These are phyloP conservation scores for Neonectria ditissima DNA, from an alignment of 2,329 filamentous ascomycete genomes.

Conservation along the genomic window DNA sequence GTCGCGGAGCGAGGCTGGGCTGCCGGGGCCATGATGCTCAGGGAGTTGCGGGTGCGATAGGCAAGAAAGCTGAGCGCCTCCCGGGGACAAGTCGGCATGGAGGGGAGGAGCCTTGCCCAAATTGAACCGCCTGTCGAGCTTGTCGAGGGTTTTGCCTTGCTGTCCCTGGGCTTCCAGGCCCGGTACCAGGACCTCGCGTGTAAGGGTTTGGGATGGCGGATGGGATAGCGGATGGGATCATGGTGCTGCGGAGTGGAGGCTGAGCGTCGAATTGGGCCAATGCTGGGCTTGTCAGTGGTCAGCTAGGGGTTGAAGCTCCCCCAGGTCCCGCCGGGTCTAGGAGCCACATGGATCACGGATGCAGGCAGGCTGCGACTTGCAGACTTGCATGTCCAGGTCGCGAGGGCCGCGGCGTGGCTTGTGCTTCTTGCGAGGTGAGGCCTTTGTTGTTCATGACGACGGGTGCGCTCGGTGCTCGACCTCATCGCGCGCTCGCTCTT, in stretches of 20 bases:
- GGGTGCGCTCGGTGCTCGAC: conserved; percentile 9
- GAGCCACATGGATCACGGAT: conserved; percentile 21
- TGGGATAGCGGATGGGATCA: conserved; percentile 12
- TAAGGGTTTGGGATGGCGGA: conserved; percentile 9
- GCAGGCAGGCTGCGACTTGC: conserved; percentile 13
- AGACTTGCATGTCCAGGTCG: conserved; percentile 27
- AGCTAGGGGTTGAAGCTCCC: conserved; percentile 31
- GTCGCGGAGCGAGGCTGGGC: conserved; percentile 36
- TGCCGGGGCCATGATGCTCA: conserved; percentile 10
- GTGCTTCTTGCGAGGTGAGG: conserved; percentile 28
- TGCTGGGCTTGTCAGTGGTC: conserved; percentile 38
- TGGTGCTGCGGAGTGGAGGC: conserved; percentile 24
- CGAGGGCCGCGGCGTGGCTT: conserved; percentile 21
- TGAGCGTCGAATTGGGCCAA: conserved; percentile 30
- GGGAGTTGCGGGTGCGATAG: conserved; percentile 26
- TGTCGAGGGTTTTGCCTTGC: conserved; percentile 24
- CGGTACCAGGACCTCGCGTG: conserved; percentile 7
- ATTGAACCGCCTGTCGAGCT: conserved; percentile 22
- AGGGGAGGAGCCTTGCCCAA: conserved; percentile 34
- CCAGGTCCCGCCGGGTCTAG: conserved; percentile 20
- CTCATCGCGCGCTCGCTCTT: conserved; percentile 8
- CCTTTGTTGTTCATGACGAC: conserved; percentile 38
- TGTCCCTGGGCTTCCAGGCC: conserved; percentile 33
- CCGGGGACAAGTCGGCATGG: conserved; percentile 42
- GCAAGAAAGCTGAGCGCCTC: conserved; percentile 28